Conservation (phyloP, 2,329 filamentous ascomycete species). For the Verticillium isaacii region DNA sequence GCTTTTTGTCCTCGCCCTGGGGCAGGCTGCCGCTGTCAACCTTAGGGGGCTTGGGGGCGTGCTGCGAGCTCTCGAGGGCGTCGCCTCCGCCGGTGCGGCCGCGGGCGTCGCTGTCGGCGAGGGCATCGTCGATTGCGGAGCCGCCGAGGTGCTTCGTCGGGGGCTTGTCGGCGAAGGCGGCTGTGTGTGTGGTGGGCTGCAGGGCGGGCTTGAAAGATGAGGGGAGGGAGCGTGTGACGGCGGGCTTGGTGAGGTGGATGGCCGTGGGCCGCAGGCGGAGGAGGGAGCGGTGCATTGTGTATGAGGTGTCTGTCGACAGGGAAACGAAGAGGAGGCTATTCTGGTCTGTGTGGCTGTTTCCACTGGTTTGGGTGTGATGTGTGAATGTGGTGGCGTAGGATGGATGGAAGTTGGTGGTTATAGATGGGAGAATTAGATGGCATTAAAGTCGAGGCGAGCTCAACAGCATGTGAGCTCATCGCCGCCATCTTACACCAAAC, state of each 20-base stretch:
- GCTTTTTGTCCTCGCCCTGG: slow-evolving; percentile 21
- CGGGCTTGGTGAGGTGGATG: neutral
- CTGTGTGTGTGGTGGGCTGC: neutral
- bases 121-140: slow-evolving; percentile 14
- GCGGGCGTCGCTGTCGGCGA: slow-evolving; percentile 22
- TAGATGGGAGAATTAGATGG: too few species aligned
- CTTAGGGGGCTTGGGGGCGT: slow-evolving; percentile 41
- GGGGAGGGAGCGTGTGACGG: neutral
- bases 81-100: slow-evolving; percentile 35
- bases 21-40: slow-evolving; percentile 43
- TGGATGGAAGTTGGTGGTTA: too few species aligned
- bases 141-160: neutral
- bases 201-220: neutral
- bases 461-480: too few species aligned
- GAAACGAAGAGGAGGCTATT: too few species aligned
- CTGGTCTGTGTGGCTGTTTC: too few species aligned
- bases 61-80: slow-evolving; percentile 21
- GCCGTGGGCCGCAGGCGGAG: neutral
- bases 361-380: too few species aligned
- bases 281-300: neutral
- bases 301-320: neutral
- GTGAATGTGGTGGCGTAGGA: too few species aligned
- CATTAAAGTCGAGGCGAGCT: too few species aligned
- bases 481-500: too few species aligned
- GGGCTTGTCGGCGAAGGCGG: neutral